Evolutionary conservation across 2,329 filamentous ascomycete species (phyloP).

Genomic region (Aspergillus aculeatinus): DNA sequence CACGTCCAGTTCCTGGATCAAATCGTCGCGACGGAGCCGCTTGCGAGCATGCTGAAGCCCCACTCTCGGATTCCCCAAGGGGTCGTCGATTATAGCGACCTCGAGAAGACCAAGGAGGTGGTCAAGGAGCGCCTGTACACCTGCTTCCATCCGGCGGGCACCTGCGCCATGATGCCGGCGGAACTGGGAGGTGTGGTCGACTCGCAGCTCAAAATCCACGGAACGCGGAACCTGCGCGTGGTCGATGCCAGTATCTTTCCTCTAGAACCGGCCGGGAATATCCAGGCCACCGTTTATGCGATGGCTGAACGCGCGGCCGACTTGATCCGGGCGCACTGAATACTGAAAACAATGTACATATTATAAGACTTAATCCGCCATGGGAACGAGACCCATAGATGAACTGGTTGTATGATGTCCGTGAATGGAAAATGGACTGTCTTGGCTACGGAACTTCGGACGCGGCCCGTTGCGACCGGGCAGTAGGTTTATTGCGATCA

Average conservation of each 20-base stretch:
- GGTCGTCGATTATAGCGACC: conserved; percentile 11
- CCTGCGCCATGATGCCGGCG: conserved; percentile 34
- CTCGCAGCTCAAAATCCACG: conserved; percentile 27
- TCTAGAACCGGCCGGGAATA: conserved; percentile 37
- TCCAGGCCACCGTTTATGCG: conserved; percentile 39
- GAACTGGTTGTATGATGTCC: not conserved
- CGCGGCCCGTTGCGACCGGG: not conserved
- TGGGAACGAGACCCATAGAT: too few species aligned
- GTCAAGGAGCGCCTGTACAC: conserved; percentile 24
- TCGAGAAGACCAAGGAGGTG: conserved; percentile 20
- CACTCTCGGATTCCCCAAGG: conserved; percentile 12
- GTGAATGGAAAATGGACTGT: not conserved
- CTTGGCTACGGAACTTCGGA: not conserved
- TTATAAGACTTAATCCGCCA: too few species aligned
- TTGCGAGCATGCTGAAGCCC: conserved; percentile 19
- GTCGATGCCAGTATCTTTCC: conserved; percentile 39
- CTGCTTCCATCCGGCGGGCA: conserved; percentile 31
- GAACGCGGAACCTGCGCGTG: conserved; percentile 29
- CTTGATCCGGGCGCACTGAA: conserved; percentile 17
- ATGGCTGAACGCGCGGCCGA: conserved; percentile 34
- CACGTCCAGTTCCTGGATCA: conserved; percentile 27
- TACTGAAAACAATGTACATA: too few species aligned
- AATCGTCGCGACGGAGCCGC: conserved; percentile 22
- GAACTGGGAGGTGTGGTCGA: conserved; percentile 33
- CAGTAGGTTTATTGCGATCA: not conserved